phyloP scores from a whole-genome alignment of 2,329 filamentous ascomycete species.

The Penicillium sp. region DNA sequence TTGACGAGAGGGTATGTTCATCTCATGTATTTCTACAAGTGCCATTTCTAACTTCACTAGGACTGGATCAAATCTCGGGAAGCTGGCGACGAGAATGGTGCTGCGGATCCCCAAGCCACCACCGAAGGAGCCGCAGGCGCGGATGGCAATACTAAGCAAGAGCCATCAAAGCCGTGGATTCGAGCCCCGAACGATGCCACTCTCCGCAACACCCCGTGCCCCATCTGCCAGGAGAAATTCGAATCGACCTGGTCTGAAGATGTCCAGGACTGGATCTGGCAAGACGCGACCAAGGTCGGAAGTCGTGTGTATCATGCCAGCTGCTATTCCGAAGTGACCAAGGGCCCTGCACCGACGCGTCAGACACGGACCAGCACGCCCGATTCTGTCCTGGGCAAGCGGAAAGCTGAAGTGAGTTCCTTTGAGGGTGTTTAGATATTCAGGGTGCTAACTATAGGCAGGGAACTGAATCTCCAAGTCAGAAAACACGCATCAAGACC shows the following conservation, averaged over 20 bases:
- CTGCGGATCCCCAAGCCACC: conserved; percentile 41
- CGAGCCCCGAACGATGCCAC: conserved; percentile 76
- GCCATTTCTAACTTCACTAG: conserved; percentile 39
- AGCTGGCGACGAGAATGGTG: conserved; percentile 62
- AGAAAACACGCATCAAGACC: conserved; percentile 41
- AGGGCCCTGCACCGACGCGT: conserved; percentile 44
- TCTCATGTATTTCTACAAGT: neutral
- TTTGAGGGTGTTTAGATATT: neutral
- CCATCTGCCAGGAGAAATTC: conserved; percentile 94
- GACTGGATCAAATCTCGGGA: conserved; percentile 91
- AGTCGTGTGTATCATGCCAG: conserved; percentile 83
- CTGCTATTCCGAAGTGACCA: conserved; percentile 79
- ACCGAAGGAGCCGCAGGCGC: conserved; percentile 41
- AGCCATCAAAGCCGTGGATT: conserved; percentile 68
- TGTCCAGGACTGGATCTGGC: conserved; percentile 95
- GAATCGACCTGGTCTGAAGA: conserved; percentile 89
- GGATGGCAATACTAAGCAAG: conserved; percentile 49
- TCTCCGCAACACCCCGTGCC: conserved; percentile 74
- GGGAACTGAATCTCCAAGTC: conserved; percentile 36
- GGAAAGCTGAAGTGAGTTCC: conserved; percentile 64
- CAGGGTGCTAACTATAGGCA: conserved; percentile 12
- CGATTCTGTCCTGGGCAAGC: conserved; percentile 67
- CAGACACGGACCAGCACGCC: conserved; percentile 52
- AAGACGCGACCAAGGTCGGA: conserved; percentile 77
- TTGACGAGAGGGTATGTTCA: conserved; percentile 72